phyloP scores from a whole-genome alignment of 768 basidiomycete genomes.

The Lyophyllum atratum region DNA sequence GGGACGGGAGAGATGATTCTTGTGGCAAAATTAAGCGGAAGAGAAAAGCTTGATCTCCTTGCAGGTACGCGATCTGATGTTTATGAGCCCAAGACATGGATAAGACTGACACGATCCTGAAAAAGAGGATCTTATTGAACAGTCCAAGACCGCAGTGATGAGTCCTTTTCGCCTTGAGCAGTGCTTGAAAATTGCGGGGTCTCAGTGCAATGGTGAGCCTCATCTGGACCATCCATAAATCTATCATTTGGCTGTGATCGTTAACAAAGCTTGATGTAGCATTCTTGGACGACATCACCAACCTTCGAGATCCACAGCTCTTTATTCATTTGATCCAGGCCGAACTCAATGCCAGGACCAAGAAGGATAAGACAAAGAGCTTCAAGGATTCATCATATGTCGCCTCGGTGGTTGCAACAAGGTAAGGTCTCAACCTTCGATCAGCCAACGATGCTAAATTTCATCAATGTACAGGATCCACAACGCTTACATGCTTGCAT shows the following conservation, averaged over 20 bases:
- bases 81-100: slow-evolving; percentile 2
- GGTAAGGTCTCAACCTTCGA: slow-evolving; percentile 33
- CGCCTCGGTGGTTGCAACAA: slow-evolving; percentile 60
- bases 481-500: slow-evolving; percentile 81
- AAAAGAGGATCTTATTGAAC: slow-evolving; percentile 68
- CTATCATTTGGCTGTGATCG: neutral
- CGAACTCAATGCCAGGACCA: slow-evolving; percentile 57
- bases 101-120: slow-evolving; percentile 1
- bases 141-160: slow-evolving; percentile 58
- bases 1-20: slow-evolving; percentile 70
- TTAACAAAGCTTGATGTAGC: slow-evolving; percentile 34
- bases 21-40: slow-evolving; percentile 63
- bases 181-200: slow-evolving; percentile 68
- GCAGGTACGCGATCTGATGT: slow-evolving; percentile 51
- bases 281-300: slow-evolving; percentile 69
- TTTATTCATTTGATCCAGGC: slow-evolving; percentile 59
- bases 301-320: slow-evolving; percentile 64
- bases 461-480: slow-evolving; percentile 58
- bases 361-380: slow-evolving; percentile 28
- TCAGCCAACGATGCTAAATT: neutral
- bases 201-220: slow-evolving; percentile 67
- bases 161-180: slow-evolving; percentile 65
- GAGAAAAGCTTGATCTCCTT: slow-evolving; percentile 79
- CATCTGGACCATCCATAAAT: neutral
- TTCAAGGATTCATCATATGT: slow-evolving; percentile 49